These are phyloP conservation scores for Elsinoe australis DNA, from an alignment of 2,329 filamentous ascomycete genomes.

Conservation along the genomic window DNA sequence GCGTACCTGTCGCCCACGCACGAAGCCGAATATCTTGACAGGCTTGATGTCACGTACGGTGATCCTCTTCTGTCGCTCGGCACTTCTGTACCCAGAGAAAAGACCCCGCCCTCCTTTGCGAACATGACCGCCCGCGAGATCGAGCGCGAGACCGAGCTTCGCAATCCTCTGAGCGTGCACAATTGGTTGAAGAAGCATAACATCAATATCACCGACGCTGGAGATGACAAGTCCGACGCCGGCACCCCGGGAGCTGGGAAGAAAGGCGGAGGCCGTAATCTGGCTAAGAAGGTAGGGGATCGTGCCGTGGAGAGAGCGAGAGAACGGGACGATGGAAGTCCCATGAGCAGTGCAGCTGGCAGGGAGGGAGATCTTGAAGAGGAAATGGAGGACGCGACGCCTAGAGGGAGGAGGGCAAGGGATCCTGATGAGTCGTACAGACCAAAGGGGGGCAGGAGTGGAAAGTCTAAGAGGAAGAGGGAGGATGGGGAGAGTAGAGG, in stretches of 20 bases:
- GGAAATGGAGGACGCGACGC: conserved; percentile 32
- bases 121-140: conserved; percentile 39
- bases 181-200: conserved; percentile 63
- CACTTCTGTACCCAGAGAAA: conserved; percentile 17
- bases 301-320: conserved; percentile 29
- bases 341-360: conserved; percentile 29
- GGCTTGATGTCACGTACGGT: conserved; percentile 50
- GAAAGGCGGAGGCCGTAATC: conserved; percentile 42
- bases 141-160: conserved; percentile 47
- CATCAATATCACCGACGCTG: conserved; percentile 17
- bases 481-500: conserved; percentile 19
- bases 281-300: conserved; percentile 33
- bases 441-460: conserved; percentile 42
- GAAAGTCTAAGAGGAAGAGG: conserved; percentile 39
- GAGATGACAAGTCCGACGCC: conserved; percentile 30
- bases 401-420: conserved; percentile 29
- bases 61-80: conserved; percentile 40
- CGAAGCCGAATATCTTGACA: conserved; percentile 64
- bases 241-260: conserved; percentile 73
- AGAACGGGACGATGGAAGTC: conserved; percentile 26
- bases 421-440: conserved; percentile 41
- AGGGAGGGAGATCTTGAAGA: conserved; percentile 33
- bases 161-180: conserved; percentile 85
- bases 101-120: conserved; percentile 37
- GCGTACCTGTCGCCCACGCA: conserved; percentile 63